Conservation (phyloP, 768 basidiomycete genomes). For the Exidia glandulosa region DNA sequence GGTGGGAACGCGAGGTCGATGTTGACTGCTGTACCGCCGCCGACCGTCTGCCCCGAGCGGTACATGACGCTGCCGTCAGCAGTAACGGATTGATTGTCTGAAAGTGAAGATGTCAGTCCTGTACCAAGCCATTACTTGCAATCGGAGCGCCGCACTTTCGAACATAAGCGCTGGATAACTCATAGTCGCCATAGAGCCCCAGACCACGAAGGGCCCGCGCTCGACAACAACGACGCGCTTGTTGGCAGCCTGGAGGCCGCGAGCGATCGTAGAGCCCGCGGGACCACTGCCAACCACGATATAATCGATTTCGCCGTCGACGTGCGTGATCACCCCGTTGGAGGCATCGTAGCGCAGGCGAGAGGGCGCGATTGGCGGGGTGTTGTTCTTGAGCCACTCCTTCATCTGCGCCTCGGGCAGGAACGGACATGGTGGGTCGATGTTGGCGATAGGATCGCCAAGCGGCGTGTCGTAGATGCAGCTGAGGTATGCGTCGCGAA, state of each 20-base stretch:
- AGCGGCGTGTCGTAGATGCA: background rate
- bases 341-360: background rate
- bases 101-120: background rate
- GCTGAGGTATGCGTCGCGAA: background rate
- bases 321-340: background rate
- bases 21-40: background rate
- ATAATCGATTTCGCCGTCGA: background rate
- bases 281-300: background rate
- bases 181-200: background rate
- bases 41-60: background rate
- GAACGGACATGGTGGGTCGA: background rate
- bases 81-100: background rate
- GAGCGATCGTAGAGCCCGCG: background rate
- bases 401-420: background rate
- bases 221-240: background rate
- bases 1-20: background rate
- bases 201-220: background rate
- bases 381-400: background rate
- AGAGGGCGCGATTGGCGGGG: background rate
- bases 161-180: background rate
- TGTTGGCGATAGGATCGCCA: background rate
- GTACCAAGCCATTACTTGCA: background rate
- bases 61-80: background rate
- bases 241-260: background rate
- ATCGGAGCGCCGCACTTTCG: background rate